A percentile compares a stretch with the other conserved stretches of the same genome.
These are phyloP conservation scores for Persicaria tinctoria DNA, from an alignment of 148 eudicot genomes.

Conservation along the genomic window DNA sequence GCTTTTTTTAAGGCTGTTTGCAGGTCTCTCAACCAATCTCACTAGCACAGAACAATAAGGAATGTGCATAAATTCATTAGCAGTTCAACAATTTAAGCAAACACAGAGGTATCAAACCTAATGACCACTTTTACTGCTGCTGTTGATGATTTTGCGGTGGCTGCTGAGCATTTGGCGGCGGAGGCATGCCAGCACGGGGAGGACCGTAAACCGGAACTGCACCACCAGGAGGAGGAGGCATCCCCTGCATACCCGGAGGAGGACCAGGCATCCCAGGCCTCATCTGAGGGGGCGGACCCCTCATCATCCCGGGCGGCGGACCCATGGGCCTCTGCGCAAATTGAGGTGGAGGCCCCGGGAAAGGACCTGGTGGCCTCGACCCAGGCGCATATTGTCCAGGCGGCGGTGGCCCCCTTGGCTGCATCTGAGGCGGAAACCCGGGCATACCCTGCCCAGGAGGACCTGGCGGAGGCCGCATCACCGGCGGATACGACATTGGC, in stretches of 20 bases:
- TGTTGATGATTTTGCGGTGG: conserved; percentile 39
- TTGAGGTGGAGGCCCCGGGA: conserved; percentile 39
- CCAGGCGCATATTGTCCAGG: conserved; percentile 36
- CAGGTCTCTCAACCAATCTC: not conserved
- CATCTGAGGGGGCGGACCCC: conserved; percentile 48
- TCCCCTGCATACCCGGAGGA: conserved; percentile 28
- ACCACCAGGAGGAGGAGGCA: conserved; percentile 44
- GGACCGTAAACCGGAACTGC: conserved; percentile 31
- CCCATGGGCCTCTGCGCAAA: conserved; percentile 56
- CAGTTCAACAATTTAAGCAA: not conserved
- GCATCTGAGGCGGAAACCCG: conserved; percentile 27
- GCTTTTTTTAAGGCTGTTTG: not conserved
- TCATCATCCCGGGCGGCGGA: conserved; percentile 42
- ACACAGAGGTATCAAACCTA: not conserved
- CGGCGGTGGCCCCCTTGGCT: conserved; percentile 36
- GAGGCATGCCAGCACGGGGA: conserved; percentile 31
- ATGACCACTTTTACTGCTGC: not conserved
- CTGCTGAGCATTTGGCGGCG: conserved; percentile 34
- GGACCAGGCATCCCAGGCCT: conserved; percentile 38
- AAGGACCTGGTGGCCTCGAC: conserved; percentile 25
- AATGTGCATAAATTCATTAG: not conserved
- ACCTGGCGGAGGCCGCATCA: conserved; percentile 59
- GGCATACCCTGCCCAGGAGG: conserved; percentile 46
- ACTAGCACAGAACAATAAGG: not conserved
- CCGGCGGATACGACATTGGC: conserved; percentile 46